These are phyloP conservation scores for Coemansia sp. DNA, from an alignment of 192 early-diverging fungal genomes.

Conservation along the genomic window DNA sequence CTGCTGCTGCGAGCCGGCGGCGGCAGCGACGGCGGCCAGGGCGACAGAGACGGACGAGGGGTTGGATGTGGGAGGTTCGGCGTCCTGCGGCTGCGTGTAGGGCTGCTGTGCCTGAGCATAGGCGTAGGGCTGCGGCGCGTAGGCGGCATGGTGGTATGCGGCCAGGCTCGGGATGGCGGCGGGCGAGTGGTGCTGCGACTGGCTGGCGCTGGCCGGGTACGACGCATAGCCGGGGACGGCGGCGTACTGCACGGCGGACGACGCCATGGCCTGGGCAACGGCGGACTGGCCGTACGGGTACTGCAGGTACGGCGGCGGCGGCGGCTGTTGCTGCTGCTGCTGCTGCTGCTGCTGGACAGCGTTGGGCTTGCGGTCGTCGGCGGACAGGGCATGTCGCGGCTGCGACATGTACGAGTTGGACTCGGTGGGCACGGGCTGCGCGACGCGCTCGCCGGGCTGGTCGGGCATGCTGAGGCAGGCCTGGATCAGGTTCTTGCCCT, in stretches of 20 bases:
- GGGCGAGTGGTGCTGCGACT: conserved; percentile 49
- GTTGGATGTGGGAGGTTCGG: conserved; percentile 8
- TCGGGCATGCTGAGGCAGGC: conserved; percentile 88
- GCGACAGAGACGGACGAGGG: conserved; percentile 28
- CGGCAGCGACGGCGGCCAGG: conserved; percentile 27
- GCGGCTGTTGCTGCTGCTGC: conserved; percentile 10
- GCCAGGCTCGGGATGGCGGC: conserved; percentile 33
- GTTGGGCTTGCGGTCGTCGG: conserved; percentile 36
- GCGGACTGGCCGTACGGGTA: conserved; percentile 35
- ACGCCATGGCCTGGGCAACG: conserved; percentile 35
- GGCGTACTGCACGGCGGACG: conserved; percentile 24
- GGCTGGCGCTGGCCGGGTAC: conserved; percentile 40
- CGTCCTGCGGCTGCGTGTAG: too few relatives aligned
- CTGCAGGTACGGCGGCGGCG: conserved; percentile 23
- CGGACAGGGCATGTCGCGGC: conserved; percentile 25
- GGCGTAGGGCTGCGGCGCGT: conserved; percentile 21
- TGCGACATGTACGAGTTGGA: conserved; percentile 49
- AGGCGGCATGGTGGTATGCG: conserved; percentile 43
- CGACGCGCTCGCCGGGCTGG: conserved; percentile 36
- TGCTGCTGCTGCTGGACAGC: conserved; percentile 5
- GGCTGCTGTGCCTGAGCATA: conserved; percentile 22
- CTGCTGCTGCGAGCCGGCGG: conserved; percentile 15
- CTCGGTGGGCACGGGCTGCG: conserved; percentile 41
- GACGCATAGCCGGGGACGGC: conserved; percentile 35
- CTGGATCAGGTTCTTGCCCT: conserved; percentile 92